Conservation (phyloP, 2,329 filamentous ascomycete species). For the Helminthosporium solani region DNA sequence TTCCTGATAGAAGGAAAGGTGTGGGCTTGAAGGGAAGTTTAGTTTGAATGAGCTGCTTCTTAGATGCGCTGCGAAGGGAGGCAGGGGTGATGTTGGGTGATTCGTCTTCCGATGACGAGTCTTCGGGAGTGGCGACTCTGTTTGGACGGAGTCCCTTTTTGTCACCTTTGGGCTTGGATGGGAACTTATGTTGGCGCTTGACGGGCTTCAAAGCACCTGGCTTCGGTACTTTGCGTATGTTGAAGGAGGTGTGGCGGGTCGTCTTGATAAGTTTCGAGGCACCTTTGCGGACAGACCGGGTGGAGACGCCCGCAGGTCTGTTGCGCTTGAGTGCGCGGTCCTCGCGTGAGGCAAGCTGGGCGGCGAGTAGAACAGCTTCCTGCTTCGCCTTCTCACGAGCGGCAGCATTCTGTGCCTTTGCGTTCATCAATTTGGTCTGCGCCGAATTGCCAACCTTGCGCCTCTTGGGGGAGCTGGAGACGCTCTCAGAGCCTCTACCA, state of each 20-base stretch:
- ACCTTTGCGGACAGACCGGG: background rate
- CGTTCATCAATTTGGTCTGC: slow-evolving; percentile 28
- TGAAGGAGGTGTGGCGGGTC: slow-evolving; percentile 25
- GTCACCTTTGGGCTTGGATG: slow-evolving; percentile 4
- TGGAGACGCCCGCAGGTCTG: slow-evolving; percentile 5
- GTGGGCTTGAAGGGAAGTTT: slow-evolving; percentile 16
- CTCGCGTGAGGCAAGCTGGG: slow-evolving; percentile 35
- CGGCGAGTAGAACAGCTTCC: slow-evolving; percentile 28
- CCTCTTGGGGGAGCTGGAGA: slow-evolving; percentile 33
- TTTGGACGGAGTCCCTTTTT: slow-evolving; percentile 16
- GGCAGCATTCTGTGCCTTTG: slow-evolving; percentile 18
- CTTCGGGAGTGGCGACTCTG: slow-evolving; percentile 18
- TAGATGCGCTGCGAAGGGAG: slow-evolving; percentile 36
- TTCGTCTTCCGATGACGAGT: slow-evolving; percentile 8
- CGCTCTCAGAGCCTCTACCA: slow-evolving; percentile 20
- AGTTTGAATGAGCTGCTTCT: slow-evolving; percentile 13
- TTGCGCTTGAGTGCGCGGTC: slow-evolving; percentile 34
- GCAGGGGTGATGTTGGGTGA: slow-evolving; percentile 41
- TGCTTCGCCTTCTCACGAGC: slow-evolving; percentile 28
- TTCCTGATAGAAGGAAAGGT: too few relatives aligned
- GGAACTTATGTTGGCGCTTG: slow-evolving; percentile 14
- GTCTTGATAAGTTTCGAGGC: slow-evolving; percentile 17
- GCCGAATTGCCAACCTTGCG: slow-evolving; percentile 25
- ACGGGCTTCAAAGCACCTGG: slow-evolving; percentile 27
- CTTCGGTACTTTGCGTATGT: slow-evolving; percentile 19